phyloP scores from a whole-genome alignment of 2,329 filamentous ascomycete genomes.

The Penicillium sp. region DNA sequence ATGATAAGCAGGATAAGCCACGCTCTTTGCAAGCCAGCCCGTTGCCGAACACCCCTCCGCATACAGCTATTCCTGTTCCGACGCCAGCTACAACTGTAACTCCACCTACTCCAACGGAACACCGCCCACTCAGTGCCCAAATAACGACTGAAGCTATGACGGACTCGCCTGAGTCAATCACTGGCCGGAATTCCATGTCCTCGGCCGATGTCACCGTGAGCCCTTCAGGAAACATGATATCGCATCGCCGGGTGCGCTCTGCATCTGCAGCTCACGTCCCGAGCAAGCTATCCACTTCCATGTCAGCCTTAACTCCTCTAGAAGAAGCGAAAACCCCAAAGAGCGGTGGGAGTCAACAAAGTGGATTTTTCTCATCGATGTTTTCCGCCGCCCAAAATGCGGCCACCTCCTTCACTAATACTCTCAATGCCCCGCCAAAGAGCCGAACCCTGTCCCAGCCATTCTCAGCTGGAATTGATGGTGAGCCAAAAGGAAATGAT shows the following conservation, averaged over 20 bases:
- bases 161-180: constrained; percentile 42
- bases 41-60: constrained; percentile 33
- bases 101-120: constrained; percentile 62
- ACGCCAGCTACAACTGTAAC: constrained; percentile 61
- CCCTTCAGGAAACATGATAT: constrained; percentile 69
- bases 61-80: constrained; percentile 30
- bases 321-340: constrained; percentile 62
- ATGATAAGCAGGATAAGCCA: constrained; percentile 27
- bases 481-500: constrained; percentile 22
- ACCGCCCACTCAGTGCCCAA: constrained; percentile 36
- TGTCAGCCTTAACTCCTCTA: constrained; percentile 70
- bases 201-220: constrained; percentile 57
- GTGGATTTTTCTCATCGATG: constrained; percentile 89
- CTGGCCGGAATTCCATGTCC: constrained; percentile 26
- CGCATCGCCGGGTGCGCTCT: constrained; percentile 65
- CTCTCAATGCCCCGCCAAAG: constrained; percentile 53
- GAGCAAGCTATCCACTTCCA: constrained; percentile 83
- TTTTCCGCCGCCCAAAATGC: constrained; percentile 92
- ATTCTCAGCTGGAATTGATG: constrained; percentile 32
- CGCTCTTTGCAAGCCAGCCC: constrained; percentile 25
- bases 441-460: constrained; percentile 36
- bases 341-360: constrained; percentile 53
- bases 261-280: constrained; percentile 61
- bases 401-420: constrained; percentile 73
- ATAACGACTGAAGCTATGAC: constrained; percentile 32